Evolutionary conservation across 1,284 basidiomycete genomes (phyloP).

Genomic region (Cutaneotrichosporon cavernicola): DNA sequence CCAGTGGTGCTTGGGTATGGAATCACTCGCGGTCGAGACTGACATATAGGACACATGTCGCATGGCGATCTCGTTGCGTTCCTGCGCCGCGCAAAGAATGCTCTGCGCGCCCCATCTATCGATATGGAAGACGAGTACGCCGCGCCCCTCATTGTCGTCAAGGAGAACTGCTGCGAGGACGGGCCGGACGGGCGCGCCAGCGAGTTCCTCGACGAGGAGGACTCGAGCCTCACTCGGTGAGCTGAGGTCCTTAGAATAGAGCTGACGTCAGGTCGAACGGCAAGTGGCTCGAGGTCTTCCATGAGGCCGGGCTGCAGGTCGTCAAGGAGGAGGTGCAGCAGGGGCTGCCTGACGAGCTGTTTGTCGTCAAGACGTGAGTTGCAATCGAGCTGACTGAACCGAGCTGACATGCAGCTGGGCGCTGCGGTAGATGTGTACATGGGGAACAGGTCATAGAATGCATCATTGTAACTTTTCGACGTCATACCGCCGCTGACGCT

Average conservation of each 20-base stretch:
- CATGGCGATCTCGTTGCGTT: slow-evolving; percentile 75
- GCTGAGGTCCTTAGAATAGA: too few species aligned
- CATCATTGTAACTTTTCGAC: background rate
- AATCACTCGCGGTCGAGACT: background rate
- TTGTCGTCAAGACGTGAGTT: slow-evolving; percentile 77
- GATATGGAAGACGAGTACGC: slow-evolving; percentile 20
- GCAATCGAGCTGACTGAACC: background rate
- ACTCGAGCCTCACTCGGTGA: slow-evolving; percentile 82
- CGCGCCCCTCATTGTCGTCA: slow-evolving; percentile 69
- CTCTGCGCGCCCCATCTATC: slow-evolving; percentile 20
- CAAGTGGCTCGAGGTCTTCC: slow-evolving; percentile 74
- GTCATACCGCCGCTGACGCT: background rate
- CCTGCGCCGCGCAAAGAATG: slow-evolving; percentile 62
- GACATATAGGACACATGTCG: slow-evolving; percentile 62
- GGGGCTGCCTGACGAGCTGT: slow-evolving; percentile 76
- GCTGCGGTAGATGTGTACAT: slow-evolving; percentile 17
- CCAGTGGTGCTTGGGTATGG: slow-evolving; percentile 84
- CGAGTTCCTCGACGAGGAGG: slow-evolving; percentile 75
- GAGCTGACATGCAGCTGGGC: slow-evolving; percentile 31
- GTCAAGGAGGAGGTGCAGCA: slow-evolving; percentile 64
- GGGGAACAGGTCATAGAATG: background rate
- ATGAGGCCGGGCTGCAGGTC: slow-evolving; percentile 65
- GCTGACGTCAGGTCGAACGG: slow-evolving; percentile 66
- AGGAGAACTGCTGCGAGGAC: slow-evolving; percentile 81
- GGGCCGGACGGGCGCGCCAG: slow-evolving; percentile 55